phyloP scores from a whole-genome alignment of 1,284 basidiomycete species.

The Pseudozyma tsukubaensis region DNA sequence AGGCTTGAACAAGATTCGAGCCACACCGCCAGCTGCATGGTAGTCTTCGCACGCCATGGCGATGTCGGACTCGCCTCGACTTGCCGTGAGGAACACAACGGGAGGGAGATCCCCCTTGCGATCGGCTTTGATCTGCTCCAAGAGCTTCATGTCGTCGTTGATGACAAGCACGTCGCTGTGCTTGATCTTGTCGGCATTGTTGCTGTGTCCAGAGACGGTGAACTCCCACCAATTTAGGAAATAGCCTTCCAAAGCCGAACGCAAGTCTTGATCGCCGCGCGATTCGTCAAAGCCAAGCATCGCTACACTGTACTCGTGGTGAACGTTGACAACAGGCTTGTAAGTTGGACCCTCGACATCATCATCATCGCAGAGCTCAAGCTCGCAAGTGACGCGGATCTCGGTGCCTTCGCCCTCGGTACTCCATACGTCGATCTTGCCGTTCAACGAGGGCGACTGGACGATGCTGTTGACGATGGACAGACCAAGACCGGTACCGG shows the following conservation, averaged over 20 bases:
- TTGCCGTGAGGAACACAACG: slow-evolving; percentile 80
- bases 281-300: slow-evolving; percentile 79
- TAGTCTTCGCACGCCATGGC: slow-evolving; percentile 77
- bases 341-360: slow-evolving; percentile 59
- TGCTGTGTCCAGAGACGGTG: slow-evolving; percentile 59
- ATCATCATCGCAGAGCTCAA: slow-evolving; percentile 72
- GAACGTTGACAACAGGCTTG: slow-evolving; percentile 71
- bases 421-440: slow-evolving; percentile 85
- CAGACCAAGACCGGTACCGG: slow-evolving; percentile 93
- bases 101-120: slow-evolving; percentile 72
- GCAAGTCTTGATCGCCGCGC: slow-evolving; percentile 78
- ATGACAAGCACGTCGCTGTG: slow-evolving; percentile 81
- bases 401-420: slow-evolving; percentile 92
- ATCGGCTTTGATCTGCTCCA: slow-evolving; percentile 66
- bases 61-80: slow-evolving; percentile 76
- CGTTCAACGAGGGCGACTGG: slow-evolving; percentile 84
- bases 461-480: slow-evolving; percentile 96
- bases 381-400: slow-evolving; percentile 86
- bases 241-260: slow-evolving; percentile 77
- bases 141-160: slow-evolving; percentile 80
- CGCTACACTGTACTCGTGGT: slow-evolving; percentile 74
- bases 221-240: slow-evolving; percentile 83
- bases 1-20: slow-evolving; percentile 87
- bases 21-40: slow-evolving; percentile 85
- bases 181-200: slow-evolving; percentile 7